Percentiles rank a stretch among this genome's conserved stretches.
These are phyloP conservation scores for Blastobotrys serpentis DNA, from an alignment of 1,139 yeast species.

Conservation along the genomic window DNA sequence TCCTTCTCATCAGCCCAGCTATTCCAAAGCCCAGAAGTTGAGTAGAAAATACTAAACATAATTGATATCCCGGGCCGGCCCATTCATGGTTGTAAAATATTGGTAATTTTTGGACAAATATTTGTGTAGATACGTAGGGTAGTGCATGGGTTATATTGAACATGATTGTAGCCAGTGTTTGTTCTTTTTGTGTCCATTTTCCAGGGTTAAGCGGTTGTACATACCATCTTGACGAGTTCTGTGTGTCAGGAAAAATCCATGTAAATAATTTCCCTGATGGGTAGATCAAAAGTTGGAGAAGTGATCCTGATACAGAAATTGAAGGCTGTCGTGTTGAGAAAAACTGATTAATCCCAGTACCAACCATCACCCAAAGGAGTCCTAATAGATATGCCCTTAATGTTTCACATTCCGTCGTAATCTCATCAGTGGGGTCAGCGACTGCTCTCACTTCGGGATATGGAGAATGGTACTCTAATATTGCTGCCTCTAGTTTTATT, in stretches of 20 bases:
- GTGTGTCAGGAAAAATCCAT: conserved; percentile 51
- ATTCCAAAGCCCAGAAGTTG: conserved; percentile 61
- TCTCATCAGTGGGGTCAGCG: conserved; percentile 53
- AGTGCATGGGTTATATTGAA: conserved; percentile 30
- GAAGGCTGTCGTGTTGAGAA: conserved; percentile 55
- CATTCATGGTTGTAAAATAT: conserved; percentile 44
- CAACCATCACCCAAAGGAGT: conserved; percentile 53
- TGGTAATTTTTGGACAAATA: conserved; percentile 40
- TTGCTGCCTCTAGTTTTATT: conserved; percentile 41
- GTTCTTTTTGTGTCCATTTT: conserved; percentile 68
- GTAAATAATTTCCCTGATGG: conserved; percentile 49
- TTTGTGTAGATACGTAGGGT: background rate
- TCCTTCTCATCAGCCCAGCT: conserved; percentile 57
- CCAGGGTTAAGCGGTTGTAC: conserved; percentile 53
- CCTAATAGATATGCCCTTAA: conserved; percentile 56
- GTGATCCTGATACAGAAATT: conserved; percentile 48
- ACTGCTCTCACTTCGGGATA: conserved; percentile 64
- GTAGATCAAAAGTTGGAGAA: conserved; percentile 57
- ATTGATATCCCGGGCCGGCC: conserved; percentile 51
- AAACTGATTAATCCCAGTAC: conserved; percentile 57
- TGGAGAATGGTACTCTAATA: conserved; percentile 53
- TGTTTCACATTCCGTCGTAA: conserved; percentile 51
- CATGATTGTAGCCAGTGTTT: conserved; percentile 56
- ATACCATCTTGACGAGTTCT: conserved; percentile 42
- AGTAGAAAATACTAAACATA: conserved; percentile 49